These are phyloP conservation scores for Ganoderma multipileum DNA, from an alignment of 1,284 basidiomycete genomes.

Conservation along the genomic window DNA sequence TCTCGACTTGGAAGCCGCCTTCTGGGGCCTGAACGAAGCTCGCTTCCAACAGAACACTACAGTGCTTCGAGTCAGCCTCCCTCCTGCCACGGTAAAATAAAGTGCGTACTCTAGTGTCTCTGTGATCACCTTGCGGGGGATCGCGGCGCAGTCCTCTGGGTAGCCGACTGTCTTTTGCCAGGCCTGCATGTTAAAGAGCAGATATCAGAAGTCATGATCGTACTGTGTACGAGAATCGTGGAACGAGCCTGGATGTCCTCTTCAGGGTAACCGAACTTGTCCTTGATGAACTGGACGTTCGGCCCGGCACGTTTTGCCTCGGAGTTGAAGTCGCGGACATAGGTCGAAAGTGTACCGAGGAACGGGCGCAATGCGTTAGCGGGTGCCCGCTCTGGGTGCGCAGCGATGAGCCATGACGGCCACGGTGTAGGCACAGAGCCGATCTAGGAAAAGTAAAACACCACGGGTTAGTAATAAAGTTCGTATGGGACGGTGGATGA, in stretches of 20 bases:
- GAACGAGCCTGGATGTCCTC: slow-evolving; percentile 73
- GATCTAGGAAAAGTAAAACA: slow-evolving; percentile 58
- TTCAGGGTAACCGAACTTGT: slow-evolving; percentile 82
- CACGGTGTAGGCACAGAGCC: slow-evolving; percentile 92
- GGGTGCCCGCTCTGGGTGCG: slow-evolving; percentile 71
- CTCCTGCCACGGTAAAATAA: background rate
- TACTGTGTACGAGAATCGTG: slow-evolving; percentile 1
- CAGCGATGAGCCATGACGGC: slow-evolving; percentile 95
- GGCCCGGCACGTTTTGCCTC: slow-evolving; percentile 60
- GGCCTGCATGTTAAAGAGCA: slow-evolving; percentile 49
- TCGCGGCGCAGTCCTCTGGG: slow-evolving; percentile 67
- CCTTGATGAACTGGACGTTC: slow-evolving; percentile 79
- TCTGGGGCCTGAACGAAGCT: slow-evolving; percentile 72
- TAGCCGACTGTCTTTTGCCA: slow-evolving; percentile 87
- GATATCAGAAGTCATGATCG: slow-evolving; percentile 24
- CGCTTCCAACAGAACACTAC: slow-evolving; percentile 75
- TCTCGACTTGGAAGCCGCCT: slow-evolving; percentile 61
- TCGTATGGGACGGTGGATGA: too few relatives aligned
- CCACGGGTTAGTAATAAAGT: background rate
- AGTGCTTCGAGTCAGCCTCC: background rate
- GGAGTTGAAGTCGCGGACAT: slow-evolving; percentile 76
- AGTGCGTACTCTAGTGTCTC: slow-evolving; percentile 72
- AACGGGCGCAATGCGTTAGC: slow-evolving; percentile 63
- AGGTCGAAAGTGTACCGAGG: slow-evolving; percentile 66
- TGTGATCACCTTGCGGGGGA: slow-evolving; percentile 67